These are phyloP conservation scores for Penicillium brasilianum DNA, from an alignment of 2,329 filamentous ascomycete species.

Conservation along the genomic window DNA sequence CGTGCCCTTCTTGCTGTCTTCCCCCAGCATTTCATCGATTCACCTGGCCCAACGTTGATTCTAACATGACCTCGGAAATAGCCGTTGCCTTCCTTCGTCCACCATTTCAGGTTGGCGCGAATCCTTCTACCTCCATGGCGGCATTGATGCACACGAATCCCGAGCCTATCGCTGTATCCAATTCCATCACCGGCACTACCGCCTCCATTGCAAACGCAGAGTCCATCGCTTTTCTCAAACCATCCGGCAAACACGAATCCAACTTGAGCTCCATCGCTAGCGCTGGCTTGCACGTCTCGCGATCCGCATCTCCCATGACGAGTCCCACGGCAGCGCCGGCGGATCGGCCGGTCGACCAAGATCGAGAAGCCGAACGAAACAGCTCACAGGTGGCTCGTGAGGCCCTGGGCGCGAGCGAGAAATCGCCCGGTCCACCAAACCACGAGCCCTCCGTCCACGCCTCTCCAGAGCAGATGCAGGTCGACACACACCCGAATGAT, in stretches of 20 bases:
- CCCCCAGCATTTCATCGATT: constrained; percentile 9
- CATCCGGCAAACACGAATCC: constrained; percentile 42
- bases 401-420: constrained; percentile 45
- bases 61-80: constrained; percentile 47
- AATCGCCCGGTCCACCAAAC: constrained; percentile 44
- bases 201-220: constrained; percentile 39
- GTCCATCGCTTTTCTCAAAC: constrained; percentile 42
- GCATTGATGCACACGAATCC: constrained; percentile 49
- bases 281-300: constrained; percentile 49
- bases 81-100: constrained; percentile 39
- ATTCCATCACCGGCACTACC: constrained; percentile 37
- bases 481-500: constrained; percentile 58
- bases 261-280: constrained; percentile 49
- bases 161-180: constrained; percentile 47
- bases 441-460: constrained; percentile 56
- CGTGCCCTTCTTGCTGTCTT: constrained; percentile 7
- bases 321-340: constrained; percentile 59
- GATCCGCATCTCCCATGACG: constrained; percentile 46
- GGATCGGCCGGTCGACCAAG: constrained; percentile 39
- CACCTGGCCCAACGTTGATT: constrained; percentile 3
- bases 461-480: constrained; percentile 51
- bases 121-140: constrained; percentile 47
- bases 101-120: constrained; percentile 39
- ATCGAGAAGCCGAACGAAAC: constrained; percentile 40
- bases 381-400: constrained; percentile 50